Evolutionary conservation across 139 green algal genomes (phyloP).

Genomic region (Nannochloris sp.): DNA sequence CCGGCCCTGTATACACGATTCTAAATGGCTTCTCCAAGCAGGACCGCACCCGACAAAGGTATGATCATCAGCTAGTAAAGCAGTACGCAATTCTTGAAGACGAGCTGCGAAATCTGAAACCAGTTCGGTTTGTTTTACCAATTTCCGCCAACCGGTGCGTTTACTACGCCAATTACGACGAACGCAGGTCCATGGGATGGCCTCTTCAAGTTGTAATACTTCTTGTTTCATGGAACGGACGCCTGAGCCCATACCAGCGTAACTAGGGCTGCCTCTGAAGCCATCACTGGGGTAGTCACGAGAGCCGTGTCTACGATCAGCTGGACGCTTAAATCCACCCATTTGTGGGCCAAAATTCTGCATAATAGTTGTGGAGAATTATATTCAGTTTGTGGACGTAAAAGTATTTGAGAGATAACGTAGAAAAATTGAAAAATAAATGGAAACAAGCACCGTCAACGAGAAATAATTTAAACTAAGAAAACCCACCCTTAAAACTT

Average conservation of each 20-base stretch:
- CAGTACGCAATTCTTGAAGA: slow-evolving; percentile 29
- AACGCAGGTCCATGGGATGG: slow-evolving; percentile 30
- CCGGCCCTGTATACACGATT: slow-evolving; percentile 24
- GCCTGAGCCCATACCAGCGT: not conserved
- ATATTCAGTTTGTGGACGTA: no score
- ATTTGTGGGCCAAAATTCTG: not conserved
- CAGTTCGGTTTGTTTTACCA: slow-evolving; percentile 19
- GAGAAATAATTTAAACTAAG: not conserved
- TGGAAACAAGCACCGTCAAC: no score
- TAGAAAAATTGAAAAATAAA: no score
- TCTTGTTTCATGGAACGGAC: slow-evolving; percentile 24
- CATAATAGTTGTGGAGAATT: not conserved
- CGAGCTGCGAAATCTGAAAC: slow-evolving; percentile 21
- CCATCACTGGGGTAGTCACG: not conserved
- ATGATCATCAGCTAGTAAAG: slow-evolving; percentile 26
- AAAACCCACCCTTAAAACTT: slow-evolving; percentile 15
- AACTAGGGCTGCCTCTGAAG: not conserved
- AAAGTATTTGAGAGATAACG: no score
- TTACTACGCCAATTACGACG: slow-evolving; percentile 22
- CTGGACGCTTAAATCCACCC: slow-evolving; percentile 16
- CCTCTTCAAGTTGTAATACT: slow-evolving; percentile 22
- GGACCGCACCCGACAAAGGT: slow-evolving; percentile 15
- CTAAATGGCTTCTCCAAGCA: slow-evolving; percentile 24
- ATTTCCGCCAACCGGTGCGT: slow-evolving; percentile 29
- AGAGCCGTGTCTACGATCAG: not conserved